A percentile compares a stretch with the other conserved stretches of the same genome.
phyloP scores from a whole-genome alignment of 192 early-diverging fungal species.

The Pecoramyces ruminantium region DNA sequence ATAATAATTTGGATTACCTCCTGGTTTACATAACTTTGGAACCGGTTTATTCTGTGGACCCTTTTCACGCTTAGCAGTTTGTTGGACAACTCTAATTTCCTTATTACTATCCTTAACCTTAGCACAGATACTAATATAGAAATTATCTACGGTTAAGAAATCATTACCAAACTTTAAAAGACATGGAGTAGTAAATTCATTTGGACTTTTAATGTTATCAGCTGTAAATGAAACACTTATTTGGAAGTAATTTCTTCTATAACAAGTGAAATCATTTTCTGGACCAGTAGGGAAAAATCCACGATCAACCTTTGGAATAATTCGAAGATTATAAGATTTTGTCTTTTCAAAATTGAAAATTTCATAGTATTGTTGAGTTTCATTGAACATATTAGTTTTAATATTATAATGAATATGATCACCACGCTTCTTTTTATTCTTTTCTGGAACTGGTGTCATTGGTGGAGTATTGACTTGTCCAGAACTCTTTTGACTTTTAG shows the following conservation, averaged over 20 bases:
- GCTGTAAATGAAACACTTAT: constrained; percentile 48
- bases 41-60: constrained; percentile 31
- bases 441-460: not conserved
- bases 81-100: constrained; percentile 69
- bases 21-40: constrained; percentile 2
- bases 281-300: constrained; percentile 71
- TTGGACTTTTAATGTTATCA: constrained; percentile 4
- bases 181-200: constrained; percentile 29
- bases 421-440: not conserved
- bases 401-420: not conserved
- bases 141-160: constrained; percentile 33
- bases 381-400: not conserved
- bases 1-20: not conserved
- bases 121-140: constrained; percentile 61
- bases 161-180: constrained; percentile 32
- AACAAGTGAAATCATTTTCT: constrained; percentile 82
- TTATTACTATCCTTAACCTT: constrained; percentile 52
- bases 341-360: not conserved
- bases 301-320: constrained; percentile 63
- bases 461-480: not conserved
- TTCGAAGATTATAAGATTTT: not conserved
- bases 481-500: not conserved
- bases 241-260: constrained; percentile 89
- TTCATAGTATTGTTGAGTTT: not conserved
- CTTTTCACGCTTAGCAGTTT: constrained; percentile 87